These are phyloP conservation scores for Hemileccinum impolitum DNA, from an alignment of 768 basidiomycete genomes.

Conservation along the genomic window DNA sequence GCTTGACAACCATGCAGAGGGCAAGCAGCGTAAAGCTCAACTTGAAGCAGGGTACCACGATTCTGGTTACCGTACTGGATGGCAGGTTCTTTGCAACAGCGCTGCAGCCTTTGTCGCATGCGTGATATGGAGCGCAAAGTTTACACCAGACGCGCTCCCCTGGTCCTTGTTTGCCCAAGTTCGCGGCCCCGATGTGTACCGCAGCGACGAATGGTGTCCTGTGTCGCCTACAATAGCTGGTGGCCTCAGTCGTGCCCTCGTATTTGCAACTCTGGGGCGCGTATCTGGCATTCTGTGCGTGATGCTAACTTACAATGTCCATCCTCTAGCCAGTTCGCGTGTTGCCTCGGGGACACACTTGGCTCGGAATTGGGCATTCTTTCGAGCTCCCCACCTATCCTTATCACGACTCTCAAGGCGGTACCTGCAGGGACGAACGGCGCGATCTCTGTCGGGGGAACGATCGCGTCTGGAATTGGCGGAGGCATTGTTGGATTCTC, in stretches of 20 bases:
- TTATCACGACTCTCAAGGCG: constrained; percentile 71
- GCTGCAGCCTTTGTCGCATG: constrained; percentile 58
- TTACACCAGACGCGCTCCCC: constrained; percentile 44
- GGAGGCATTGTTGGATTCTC: constrained; percentile 69
- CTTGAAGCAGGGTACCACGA: constrained; percentile 79
- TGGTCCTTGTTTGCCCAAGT: constrained; percentile 26
- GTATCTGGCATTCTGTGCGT: background rate
- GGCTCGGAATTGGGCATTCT: constrained; percentile 93
- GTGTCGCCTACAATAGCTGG: constrained; percentile 39
- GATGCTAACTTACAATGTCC: background rate
- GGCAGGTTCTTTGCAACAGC: constrained; percentile 85
- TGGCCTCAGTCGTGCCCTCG: constrained; percentile 57
- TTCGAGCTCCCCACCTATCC: constrained; percentile 59
- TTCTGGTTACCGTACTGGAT: constrained; percentile 69
- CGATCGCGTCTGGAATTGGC: constrained; percentile 67
- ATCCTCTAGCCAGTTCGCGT: constrained; percentile 70
- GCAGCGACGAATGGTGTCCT: constrained; percentile 58
- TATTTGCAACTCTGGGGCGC: constrained; percentile 69
- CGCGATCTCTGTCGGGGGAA: constrained; percentile 74
- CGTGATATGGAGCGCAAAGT: constrained; percentile 61
- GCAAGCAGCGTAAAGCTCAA: constrained; percentile 68
- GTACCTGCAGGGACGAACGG: constrained; percentile 94
- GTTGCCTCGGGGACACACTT: constrained; percentile 88
- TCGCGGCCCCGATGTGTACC: constrained; percentile 30
- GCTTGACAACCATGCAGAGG: constrained; percentile 41